These are phyloP conservation scores for Pseudocercospora pini-densiflorae DNA, from an alignment of 2,329 filamentous ascomycete genomes.

Conservation along the genomic window DNA sequence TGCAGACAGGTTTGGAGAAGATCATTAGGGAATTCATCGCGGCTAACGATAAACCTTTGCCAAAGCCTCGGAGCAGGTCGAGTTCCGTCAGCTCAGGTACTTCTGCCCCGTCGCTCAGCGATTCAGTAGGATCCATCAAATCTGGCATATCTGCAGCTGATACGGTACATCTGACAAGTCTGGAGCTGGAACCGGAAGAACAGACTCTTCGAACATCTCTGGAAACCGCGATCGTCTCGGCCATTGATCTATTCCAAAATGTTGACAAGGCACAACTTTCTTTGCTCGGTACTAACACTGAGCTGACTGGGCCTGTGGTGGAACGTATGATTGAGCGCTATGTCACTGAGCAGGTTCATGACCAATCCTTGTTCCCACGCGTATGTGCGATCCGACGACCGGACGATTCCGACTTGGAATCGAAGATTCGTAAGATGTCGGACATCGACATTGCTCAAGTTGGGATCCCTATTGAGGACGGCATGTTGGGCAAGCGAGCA, in stretches of 20 bases:
- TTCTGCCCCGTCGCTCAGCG: conserved; percentile 40
- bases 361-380: conserved; percentile 79
- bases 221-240: conserved; percentile 88
- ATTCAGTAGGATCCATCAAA: conserved; percentile 40
- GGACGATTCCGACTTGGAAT: conserved; percentile 86
- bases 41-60: conserved; percentile 82
- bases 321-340: conserved; percentile 96
- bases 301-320: conserved; percentile 87
- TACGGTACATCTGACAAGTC: conserved; percentile 54
- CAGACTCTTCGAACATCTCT: conserved; percentile 85
- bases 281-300: conserved; percentile 86
- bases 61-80: conserved; percentile 46
- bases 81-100: conserved; percentile 42
- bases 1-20: conserved; percentile 89
- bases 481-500: conserved; percentile 77
- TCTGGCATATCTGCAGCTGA: conserved; percentile 45
- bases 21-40: conserved; percentile 87
- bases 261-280: conserved; percentile 97
- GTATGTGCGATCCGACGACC: conserved; percentile 76
- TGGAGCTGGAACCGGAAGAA: conserved; percentile 85
- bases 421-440: conserved; percentile 90
- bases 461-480: conserved; percentile 82
- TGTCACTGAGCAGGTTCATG: conserved; percentile 89
- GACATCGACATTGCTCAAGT: conserved; percentile 94
- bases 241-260: conserved; percentile 92